Base-by-base conservation (phyloP, 176 grass and related monocot species). In the Oropetium thomaeum region DNA sequence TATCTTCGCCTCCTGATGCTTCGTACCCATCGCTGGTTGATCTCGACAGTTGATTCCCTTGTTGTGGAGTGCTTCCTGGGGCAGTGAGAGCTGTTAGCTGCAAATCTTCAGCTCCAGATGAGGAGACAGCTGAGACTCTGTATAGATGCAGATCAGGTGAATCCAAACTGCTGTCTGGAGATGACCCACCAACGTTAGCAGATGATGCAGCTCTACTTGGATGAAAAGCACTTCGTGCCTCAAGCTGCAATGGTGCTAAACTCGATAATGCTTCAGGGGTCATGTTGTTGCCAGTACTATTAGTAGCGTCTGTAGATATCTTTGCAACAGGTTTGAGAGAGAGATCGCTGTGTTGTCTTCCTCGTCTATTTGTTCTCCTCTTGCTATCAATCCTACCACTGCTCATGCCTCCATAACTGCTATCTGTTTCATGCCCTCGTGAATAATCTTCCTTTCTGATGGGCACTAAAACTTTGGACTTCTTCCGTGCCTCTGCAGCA, bases 1-100 rank as follows among this genome's bases (percentile, higher is more conserved):
- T 94, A 69, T 99, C 96, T 88, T 99, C 96, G 23, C 96, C 96
- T 16, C 96, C 96, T 71, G 96, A 99, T 67, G 96, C 96, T 92
- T 99, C 96, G 32, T 99, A 99, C 10, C 96, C 96, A 6, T 99
- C 96, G 12, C 96, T 99, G 33, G 96, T 92, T 4, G 96, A 99
- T 61, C 96, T 85, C 27, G 96, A 94, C 26, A 92, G 76, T 25
- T 92, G 62, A 58, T 92, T 89, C 47, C 91, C 96, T 33, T 88
- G 90, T 27, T 81, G 89, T 42, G 76, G 62, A 68, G 76, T 82
- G 22, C 78, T 45, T 71, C 89, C 92, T 37, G 79, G 73, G 11
- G 61, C 77, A 58, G 82, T 37, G 8, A 80, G 61, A 62, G 76
- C 71, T 54, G 75, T 82, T 20, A 88, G 47, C 55, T 84, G 87